Conservation (phyloP, 2,329 filamentous ascomycete genomes). For the Fusarium protoensiforme region DNA sequence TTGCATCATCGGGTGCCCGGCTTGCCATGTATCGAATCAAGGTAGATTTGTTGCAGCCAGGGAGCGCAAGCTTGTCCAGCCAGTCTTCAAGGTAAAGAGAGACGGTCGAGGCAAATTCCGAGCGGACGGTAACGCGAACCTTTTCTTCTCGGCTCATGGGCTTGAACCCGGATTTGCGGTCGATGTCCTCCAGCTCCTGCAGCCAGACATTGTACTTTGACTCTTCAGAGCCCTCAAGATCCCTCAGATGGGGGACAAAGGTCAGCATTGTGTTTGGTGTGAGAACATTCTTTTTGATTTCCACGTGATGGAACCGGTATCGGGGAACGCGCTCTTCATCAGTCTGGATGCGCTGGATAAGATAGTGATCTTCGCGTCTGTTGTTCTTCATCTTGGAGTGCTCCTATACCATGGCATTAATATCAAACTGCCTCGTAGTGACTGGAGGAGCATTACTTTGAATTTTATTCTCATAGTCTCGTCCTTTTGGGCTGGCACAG, state of each 20-base stretch:
- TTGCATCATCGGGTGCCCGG: slow-evolving; percentile 58
- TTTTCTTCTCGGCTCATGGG: slow-evolving; percentile 64
- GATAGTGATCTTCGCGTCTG: slow-evolving; percentile 54
- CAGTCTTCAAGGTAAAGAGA: slow-evolving; percentile 66
- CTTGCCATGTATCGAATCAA: slow-evolving; percentile 65
- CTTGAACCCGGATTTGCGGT: slow-evolving; percentile 67
- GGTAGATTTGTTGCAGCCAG: slow-evolving; percentile 62
- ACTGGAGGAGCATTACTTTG: slow-evolving; percentile 54
- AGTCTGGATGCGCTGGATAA: slow-evolving; percentile 60
- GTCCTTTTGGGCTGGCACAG: slow-evolving; percentile 49
- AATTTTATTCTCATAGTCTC: slow-evolving; percentile 61
- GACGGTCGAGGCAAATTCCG: slow-evolving; percentile 63
- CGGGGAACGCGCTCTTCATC: slow-evolving; percentile 64
- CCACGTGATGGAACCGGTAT: slow-evolving; percentile 69
- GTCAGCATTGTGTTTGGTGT: slow-evolving; percentile 70
- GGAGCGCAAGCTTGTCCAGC: slow-evolving; percentile 61
- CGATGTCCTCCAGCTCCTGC: slow-evolving; percentile 67
- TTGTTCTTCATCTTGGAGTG: slow-evolving; percentile 58
- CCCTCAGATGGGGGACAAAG: slow-evolving; percentile 69
- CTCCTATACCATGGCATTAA: slow-evolving; percentile 51
- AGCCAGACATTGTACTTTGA: slow-evolving; percentile 66
- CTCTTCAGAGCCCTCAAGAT: slow-evolving; percentile 67
- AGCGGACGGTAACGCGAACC: slow-evolving; percentile 58
- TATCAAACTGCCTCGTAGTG: not conserved
- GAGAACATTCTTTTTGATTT: slow-evolving; percentile 69